Base-by-base conservation (phyloP, 2,329 filamentous ascomycete species). In the Phialophora chinensis region DNA sequence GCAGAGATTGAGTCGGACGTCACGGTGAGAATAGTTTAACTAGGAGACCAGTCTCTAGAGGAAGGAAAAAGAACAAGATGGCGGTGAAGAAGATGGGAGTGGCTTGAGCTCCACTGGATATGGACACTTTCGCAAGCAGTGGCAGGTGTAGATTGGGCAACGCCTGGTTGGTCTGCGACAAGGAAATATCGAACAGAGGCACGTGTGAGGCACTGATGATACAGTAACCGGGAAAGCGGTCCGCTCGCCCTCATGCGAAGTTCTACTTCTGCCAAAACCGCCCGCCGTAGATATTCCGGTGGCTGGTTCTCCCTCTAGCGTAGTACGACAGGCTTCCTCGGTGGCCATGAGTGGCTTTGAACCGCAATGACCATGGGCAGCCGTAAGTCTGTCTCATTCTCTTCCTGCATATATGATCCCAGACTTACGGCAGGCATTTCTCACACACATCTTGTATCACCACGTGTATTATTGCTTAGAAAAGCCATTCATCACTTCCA, bases 71-170 rank as follows among this genome's bases (percentile, higher is more conserved):
- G 33, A 35, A 60, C 20, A 52, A 44, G 61, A 33, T 63, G 54
- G 68, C 66, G 66, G 66, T 68, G 68, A 68, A 65, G 57, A 50
- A 44, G 35, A 42, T 25, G 38, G 54, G 27, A 53, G 52, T 58
- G 62, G 66, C 62, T 67, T 44, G 23, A 63, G 42, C 50, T 53
- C 38, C 31, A 47, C 25, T 65, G 23, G 49, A 62, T 44, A 55
- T 56, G 52, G 44, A 63, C 62, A 52, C 12, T 27, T 25, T 29
- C 49, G 23, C 49, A 52, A 50, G 25, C 25, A 52, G 25, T 17
- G 20, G 49, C 49, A 52, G 49, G 25, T 52, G 49, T 52, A 52
- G 25, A 25, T 52, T 52, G 4, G 10, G 20, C 17, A 27, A 52
- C 6, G 20, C 25, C 2, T 52, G 49, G 49, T 52, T 29, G 49